Percentiles rank a stretch among this genome's conserved stretches.
Evolutionary conservation across 169 alveolate species (phyloP).

Genomic region (Eimeria brunetti): DNA sequence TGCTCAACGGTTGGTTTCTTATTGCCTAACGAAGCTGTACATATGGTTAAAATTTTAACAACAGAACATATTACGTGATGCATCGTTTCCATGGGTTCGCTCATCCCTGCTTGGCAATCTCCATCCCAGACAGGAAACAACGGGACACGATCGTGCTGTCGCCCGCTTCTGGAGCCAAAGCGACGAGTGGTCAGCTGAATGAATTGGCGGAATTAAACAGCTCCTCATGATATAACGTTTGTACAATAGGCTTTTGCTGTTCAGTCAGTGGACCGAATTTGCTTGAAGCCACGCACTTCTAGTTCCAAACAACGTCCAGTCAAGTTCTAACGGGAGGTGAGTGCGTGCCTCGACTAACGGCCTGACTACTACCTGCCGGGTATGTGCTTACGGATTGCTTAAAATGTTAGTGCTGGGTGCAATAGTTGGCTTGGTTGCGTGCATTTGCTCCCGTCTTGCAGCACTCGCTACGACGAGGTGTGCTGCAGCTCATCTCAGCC

Average conservation of each 20-base stretch:
- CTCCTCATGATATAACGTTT: not conserved
- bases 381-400: too few species aligned
- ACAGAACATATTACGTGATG: not conserved
- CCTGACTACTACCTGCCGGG: too few species aligned
- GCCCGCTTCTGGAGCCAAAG: not conserved
- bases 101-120: not conserved
- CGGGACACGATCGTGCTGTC: not conserved
- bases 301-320: not conserved
- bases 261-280: not conserved
- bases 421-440: too few species aligned
- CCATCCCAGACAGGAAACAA: not conserved
- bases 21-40: not conserved
- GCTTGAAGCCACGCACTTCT: not conserved
- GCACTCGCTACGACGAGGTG: too few species aligned
- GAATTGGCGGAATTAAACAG: not conserved
- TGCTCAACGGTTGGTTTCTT: not conserved
- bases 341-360: too few species aligned
- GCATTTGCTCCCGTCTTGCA: too few species aligned
- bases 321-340: too few species aligned
- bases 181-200: not conserved
- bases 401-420: too few species aligned
- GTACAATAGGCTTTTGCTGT: not conserved
- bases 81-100: not conserved
- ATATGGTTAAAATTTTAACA: not conserved
- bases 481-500: too few species aligned